Evolutionary conservation across 495 filamentous ascomycete species (phyloP), one percentile per base, ranked within the genome.

Genomic region (Sporormia fimetaria): DNA sequence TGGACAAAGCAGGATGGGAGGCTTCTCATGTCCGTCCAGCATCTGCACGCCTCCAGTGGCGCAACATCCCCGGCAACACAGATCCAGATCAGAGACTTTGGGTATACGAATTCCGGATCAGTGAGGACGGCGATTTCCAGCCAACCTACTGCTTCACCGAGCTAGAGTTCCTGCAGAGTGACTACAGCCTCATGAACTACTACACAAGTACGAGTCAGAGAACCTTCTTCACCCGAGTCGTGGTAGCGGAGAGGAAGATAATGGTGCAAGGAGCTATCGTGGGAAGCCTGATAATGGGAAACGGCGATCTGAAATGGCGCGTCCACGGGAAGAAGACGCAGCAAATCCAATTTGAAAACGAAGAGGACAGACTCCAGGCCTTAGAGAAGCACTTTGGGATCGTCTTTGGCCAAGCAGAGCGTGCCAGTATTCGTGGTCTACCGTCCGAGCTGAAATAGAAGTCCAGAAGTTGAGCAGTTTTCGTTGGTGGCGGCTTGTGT

Each of bases 131-230:
- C 32, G 57, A 61, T 22, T 85, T 77, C 72, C 60, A 67, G 31
- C 57, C 65, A 0, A 67, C 68, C 36, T 83, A 81, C 44, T 63
- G 63, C 31, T 83, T 83, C 54, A 60, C 63, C 2, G 67, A 75
- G 44, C 44, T 70, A 14, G 81, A 80, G 59, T 82, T 76, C 35
- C 58, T 73, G 18, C 70, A 68, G 33, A 54, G 60, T 26, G 81
- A 83, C 47, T 83, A 72, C 55, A 70, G 71, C 26, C 62, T 80
- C 9, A 78, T 86, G 59, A 84, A 77, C 59, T 68, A 68, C 39
- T 68, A 46, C 44, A 70, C 67, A 3, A 71, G 66, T 55, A 61
- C 63, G 31, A 58, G 51, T 20, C 57, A 55, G 40, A 57, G 62
- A 30, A 66, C 58, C 6, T 66, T 69, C n/a, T 68, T 76, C 52